phyloP scores from a whole-genome alignment of 768 basidiomycete genomes.

The Mycena belliarum region DNA sequence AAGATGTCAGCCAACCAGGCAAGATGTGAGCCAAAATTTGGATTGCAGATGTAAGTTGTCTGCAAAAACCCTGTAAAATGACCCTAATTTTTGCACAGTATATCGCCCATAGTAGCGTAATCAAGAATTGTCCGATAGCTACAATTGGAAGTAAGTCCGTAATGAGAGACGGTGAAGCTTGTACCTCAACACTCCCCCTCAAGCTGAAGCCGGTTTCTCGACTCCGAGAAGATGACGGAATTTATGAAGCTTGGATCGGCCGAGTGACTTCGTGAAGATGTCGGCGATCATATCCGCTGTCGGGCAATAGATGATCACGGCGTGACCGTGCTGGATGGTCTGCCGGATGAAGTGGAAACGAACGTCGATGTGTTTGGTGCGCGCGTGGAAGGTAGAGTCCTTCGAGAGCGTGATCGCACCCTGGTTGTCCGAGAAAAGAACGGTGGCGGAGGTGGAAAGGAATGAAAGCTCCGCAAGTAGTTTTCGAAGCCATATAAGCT shows the following conservation, averaged over 20 bases:
- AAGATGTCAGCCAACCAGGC: no score
- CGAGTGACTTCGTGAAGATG: slow-evolving; percentile 32
- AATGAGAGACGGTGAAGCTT: no score
- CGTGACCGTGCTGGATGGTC: slow-evolving; percentile 22
- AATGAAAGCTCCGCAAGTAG: slow-evolving; percentile 18
- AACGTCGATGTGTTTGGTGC: slow-evolving; percentile 40
- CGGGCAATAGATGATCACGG: slow-evolving; percentile 19
- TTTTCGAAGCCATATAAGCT: slow-evolving; percentile 21
- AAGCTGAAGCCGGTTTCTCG: background rate
- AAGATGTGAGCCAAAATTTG: no score
- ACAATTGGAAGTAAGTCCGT: no score
- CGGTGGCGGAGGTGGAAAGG: slow-evolving; percentile 1
- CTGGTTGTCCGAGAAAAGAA: slow-evolving; percentile 26
- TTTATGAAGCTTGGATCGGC: background rate
- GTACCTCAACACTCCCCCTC: no score
- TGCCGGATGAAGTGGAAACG: slow-evolving; percentile 34
- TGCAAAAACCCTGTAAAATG: no score
- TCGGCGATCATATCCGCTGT: slow-evolving; percentile 33
- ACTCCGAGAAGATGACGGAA: background rate
- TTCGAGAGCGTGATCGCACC: slow-evolving; percentile 22
- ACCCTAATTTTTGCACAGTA: no score
- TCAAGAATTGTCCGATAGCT: no score
- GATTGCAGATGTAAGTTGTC: no score
- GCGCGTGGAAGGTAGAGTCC: slow-evolving; percentile 31
- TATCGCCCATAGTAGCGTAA: no score